Conservation (phyloP, 768 basidiomycete genomes). For the Termitomyces sp. region DNA sequence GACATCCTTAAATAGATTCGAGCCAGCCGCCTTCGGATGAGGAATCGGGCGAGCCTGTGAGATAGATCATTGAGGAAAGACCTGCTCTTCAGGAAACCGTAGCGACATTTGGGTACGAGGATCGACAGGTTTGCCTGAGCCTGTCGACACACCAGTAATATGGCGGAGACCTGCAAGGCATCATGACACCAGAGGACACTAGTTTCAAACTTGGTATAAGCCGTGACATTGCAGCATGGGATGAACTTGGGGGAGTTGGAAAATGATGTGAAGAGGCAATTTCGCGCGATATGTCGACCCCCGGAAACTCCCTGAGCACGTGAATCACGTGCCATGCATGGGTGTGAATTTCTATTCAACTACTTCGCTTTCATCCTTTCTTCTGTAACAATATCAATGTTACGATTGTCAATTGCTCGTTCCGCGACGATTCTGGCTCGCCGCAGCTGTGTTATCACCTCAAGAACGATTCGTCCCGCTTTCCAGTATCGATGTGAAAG, state of each 20-base stretch:
- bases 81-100: background rate
- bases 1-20: background rate
- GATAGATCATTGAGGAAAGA: background rate
- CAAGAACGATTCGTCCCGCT: slow-evolving; percentile 6
- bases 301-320: background rate
- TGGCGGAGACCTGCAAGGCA: background rate
- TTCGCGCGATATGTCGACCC: background rate
- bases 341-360: background rate
- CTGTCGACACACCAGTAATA: background rate
- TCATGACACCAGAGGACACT: background rate
- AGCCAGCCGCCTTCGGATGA: background rate
- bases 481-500: slow-evolving; percentile 15
- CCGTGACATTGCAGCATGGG: background rate
- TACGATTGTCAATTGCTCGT: slow-evolving; percentile 22
- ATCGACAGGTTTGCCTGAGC: background rate
- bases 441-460: slow-evolving; percentile 2
- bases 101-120: background rate
- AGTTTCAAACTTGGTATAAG: background rate
- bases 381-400: slow-evolving; percentile 16
- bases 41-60: background rate
- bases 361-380: background rate
- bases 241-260: background rate
- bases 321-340: background rate
- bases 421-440: slow-evolving; percentile 16
- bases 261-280: background rate